Evolutionary conservation across 2,329 filamentous ascomycete species (phyloP).

Genomic region (Alternaria tenuissima): DNA sequence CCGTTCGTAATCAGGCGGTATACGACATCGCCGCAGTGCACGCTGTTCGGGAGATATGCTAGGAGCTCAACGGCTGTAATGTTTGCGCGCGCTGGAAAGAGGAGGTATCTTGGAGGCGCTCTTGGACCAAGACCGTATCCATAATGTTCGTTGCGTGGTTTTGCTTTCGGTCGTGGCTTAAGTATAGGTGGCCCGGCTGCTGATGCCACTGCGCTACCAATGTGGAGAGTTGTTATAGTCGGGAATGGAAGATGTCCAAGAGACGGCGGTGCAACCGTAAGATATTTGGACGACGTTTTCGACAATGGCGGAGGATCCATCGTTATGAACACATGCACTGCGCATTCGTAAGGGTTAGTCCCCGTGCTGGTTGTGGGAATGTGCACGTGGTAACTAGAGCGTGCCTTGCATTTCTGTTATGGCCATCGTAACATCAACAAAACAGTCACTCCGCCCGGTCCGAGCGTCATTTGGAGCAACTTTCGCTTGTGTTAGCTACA

Average conservation of each 20-base stretch:
- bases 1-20: slow-evolving; percentile 35
- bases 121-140: slow-evolving; percentile 13
- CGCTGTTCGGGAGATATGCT: slow-evolving; percentile 31
- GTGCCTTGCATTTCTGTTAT: slow-evolving; percentile 1
- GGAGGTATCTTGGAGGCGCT: slow-evolving; percentile 20
- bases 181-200: neutral
- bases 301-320: neutral
- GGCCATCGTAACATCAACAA: slow-evolving; percentile 15
- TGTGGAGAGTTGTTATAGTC: neutral
- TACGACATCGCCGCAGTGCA: slow-evolving; percentile 32
- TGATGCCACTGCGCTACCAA: neutral
- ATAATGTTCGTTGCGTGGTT: neutral
- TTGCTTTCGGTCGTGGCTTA: neutral
- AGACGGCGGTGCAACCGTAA: neutral
- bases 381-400: slow-evolving; percentile 7
- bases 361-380: slow-evolving; percentile 1
- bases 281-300: neutral
- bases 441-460: slow-evolving; percentile 8
- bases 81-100: slow-evolving; percentile 28
- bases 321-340: neutral
- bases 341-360: neutral
- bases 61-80: slow-evolving; percentile 35
- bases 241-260: neutral
- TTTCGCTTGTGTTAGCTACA: slow-evolving; percentile 1
- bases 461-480: slow-evolving; percentile 14